These are phyloP conservation scores for Macroventuria anomochaeta DNA, from an alignment of 2,329 filamentous ascomycete species.

Conservation along the genomic window DNA sequence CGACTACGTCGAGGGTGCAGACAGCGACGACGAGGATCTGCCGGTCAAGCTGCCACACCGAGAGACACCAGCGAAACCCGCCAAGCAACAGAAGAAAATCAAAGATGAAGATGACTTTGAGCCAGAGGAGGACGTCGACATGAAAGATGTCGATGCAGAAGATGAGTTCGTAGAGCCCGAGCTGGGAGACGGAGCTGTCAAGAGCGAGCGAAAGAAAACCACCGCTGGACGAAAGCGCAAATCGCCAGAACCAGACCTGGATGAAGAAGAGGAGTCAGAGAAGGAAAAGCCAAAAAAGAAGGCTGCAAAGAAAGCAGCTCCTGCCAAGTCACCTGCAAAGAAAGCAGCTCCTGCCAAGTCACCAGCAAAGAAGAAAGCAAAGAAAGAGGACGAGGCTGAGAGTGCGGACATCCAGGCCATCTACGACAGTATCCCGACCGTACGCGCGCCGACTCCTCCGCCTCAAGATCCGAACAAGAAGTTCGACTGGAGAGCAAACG, in stretches of 20 bases:
- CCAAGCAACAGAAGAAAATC: slow-evolving; percentile 57
- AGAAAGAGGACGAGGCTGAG: slow-evolving; percentile 71
- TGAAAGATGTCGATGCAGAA: slow-evolving; percentile 58
- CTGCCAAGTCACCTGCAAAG: slow-evolving; percentile 60
- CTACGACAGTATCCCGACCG: slow-evolving; percentile 82
- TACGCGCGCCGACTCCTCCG: slow-evolving; percentile 84
- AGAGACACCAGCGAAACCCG: slow-evolving; percentile 45
- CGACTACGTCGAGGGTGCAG: slow-evolving; percentile 69
- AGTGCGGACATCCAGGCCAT: slow-evolving; percentile 80
- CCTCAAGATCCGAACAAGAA: slow-evolving; percentile 71
- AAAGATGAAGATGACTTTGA: slow-evolving; percentile 52
- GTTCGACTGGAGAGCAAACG: slow-evolving; percentile 74
- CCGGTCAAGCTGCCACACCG: slow-evolving; percentile 42
- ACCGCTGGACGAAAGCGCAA: slow-evolving; percentile 61
- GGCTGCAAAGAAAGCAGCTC: slow-evolving; percentile 44
- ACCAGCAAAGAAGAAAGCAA: slow-evolving; percentile 63
- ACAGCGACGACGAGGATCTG: slow-evolving; percentile 40
- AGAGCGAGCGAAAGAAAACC: slow-evolving; percentile 50
- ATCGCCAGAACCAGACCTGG: slow-evolving; percentile 60
- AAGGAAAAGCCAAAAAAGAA: slow-evolving; percentile 65
- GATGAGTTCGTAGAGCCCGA: slow-evolving; percentile 55
- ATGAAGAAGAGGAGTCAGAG: slow-evolving; percentile 62
- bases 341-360: slow-evolving; percentile 55
- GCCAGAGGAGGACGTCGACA: slow-evolving; percentile 58
- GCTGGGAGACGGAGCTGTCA: slow-evolving; percentile 50